phyloP scores from a whole-genome alignment of 2,329 filamentous ascomycete genomes.

The Paracorniculantispora psalliotae region DNA sequence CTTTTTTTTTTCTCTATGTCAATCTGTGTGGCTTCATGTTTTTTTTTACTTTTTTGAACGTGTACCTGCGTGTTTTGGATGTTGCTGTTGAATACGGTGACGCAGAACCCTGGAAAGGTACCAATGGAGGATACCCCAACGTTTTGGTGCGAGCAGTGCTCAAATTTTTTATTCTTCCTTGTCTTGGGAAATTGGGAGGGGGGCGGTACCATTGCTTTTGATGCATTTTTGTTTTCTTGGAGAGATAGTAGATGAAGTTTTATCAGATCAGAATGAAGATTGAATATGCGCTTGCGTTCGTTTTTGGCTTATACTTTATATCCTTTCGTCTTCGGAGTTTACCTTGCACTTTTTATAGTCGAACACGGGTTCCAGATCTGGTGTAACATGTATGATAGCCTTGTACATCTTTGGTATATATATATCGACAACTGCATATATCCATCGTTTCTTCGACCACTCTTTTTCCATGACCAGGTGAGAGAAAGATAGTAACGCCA shows the following conservation, averaged over 20 bases:
- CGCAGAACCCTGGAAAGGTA: neutral
- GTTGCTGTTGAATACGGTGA: no score
- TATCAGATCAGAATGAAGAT: neutral
- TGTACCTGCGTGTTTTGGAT: neutral
- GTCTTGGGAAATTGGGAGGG: neutral
- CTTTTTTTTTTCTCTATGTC: neutral
- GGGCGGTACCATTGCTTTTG: neutral
- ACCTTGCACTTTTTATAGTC: no score
- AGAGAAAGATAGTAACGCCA: neutral
- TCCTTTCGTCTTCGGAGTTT: no score
- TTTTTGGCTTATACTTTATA: no score
- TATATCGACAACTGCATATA: neutral
- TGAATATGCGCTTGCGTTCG: neutral
- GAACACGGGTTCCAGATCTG: no score
- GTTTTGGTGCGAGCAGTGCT: neutral
- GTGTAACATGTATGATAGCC: neutral
- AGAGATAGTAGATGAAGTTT: constrained; percentile 2
- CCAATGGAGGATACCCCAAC: constrained; percentile 10
- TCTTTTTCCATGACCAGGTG: neutral
- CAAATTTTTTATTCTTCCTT: neutral
- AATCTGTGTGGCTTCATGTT: neutral
- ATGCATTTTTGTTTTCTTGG: neutral
- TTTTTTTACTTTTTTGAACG: neutral
- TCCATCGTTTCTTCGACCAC: neutral
- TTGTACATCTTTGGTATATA: neutral